Conservation (phyloP, 2,329 filamentous ascomycete species). For the Scytalidium sp. region DNA sequence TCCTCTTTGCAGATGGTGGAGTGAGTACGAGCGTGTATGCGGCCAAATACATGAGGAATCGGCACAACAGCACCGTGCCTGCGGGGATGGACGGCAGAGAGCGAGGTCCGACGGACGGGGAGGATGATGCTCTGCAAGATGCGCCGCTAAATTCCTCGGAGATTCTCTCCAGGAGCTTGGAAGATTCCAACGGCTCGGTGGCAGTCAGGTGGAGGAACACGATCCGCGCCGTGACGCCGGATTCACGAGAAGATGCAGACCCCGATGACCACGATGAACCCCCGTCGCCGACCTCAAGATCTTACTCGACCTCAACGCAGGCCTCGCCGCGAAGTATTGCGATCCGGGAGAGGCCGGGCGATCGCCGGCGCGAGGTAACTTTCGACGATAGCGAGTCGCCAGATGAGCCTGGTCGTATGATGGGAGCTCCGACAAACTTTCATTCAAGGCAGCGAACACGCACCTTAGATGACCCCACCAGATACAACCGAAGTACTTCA, state of each 20-base stretch:
- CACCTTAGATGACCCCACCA: slow-evolving; percentile 41
- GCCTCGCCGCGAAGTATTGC: slow-evolving; percentile 46
- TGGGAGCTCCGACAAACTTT: slow-evolving; percentile 23
- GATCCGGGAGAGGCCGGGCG: slow-evolving; percentile 35
- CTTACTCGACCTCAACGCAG: slow-evolving; percentile 33
- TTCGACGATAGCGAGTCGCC: background rate
- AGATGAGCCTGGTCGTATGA: background rate
- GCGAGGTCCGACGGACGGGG: slow-evolving; percentile 28
- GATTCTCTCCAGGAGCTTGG: slow-evolving; percentile 21
- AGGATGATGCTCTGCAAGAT: slow-evolving; percentile 26
- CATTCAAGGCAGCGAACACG: slow-evolving; percentile 43
- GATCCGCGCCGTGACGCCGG: slow-evolving; percentile 66
- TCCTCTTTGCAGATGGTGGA: background rate
- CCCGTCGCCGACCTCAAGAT: slow-evolving; percentile 14
- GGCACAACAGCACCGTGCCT: slow-evolving; percentile 38
- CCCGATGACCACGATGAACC: slow-evolving; percentile 14
- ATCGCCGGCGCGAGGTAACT: slow-evolving; percentile 45
- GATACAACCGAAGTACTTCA: slow-evolving; percentile 31
- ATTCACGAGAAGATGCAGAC: slow-evolving; percentile 35
- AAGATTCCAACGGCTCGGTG: slow-evolving; percentile 19
- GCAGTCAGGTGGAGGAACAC: slow-evolving; percentile 31
- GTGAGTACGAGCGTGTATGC: slow-evolving; percentile 13
- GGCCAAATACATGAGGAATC: slow-evolving; percentile 20
- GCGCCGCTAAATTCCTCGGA: slow-evolving; percentile 25
- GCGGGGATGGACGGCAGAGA: slow-evolving; percentile 44